Conservation (phyloP, 805 yeast species). For the Zygotorulaspora danielsina region DNA sequence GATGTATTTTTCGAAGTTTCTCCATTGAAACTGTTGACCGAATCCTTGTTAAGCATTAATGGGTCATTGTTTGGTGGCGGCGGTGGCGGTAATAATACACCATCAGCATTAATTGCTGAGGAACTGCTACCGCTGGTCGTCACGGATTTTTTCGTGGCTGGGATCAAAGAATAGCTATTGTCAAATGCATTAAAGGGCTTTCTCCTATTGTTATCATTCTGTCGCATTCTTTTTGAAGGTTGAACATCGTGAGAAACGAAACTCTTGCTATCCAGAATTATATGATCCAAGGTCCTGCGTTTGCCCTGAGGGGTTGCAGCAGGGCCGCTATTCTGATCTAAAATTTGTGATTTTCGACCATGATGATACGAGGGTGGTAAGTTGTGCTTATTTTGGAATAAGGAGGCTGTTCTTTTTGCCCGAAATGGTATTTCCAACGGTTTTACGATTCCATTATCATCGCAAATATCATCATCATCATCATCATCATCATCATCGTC, state of each 20-base stretch:
- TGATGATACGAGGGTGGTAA: conserved; percentile 14
- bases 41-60: conserved; percentile 2
- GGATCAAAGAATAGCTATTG: conserved; percentile 6
- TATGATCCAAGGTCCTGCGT: conserved; percentile 11
- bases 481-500: conserved; percentile 16
- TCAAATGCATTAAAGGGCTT: conserved; percentile 3
- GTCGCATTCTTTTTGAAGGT: conserved; percentile 3
- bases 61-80: conserved; percentile 8
- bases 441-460: conserved; percentile 17
- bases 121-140: conserved; percentile 3
- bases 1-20: conserved; percentile 5
- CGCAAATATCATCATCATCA: conserved; percentile 15
- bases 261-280: conserved; percentile 4
- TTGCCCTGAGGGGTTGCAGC: background rate
- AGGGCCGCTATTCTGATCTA: background rate
- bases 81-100: conserved; percentile 8
- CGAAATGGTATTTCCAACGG: conserved; percentile 31
- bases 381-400: conserved; percentile 20
- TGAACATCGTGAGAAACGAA: conserved; percentile 2
- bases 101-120: conserved; percentile 2
- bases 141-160: background rate
- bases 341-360: conserved; percentile 1
- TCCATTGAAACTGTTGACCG: background rate
- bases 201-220: background rate
- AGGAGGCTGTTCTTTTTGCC: conserved; percentile 19